Conservation (phyloP, 371 early-diverging fungal genomes). For the Chytridium lagenaria region DNA sequence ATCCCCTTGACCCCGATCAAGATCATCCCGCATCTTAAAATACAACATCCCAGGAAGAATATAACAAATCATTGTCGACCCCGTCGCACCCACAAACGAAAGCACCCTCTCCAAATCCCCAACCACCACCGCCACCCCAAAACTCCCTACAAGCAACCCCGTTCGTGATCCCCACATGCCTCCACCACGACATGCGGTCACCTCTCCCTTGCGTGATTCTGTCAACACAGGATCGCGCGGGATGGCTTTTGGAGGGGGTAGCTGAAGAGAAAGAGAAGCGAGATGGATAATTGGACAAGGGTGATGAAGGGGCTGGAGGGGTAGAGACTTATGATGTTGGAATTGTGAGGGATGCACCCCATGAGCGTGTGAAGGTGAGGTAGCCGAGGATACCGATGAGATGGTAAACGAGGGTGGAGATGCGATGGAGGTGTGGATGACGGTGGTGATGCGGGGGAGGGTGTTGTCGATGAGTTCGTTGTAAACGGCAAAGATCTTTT, state of each 20-base stretch:
- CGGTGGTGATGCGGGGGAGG: conserved; percentile 63
- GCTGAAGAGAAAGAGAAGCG: conserved; percentile 89
- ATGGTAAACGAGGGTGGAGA: conserved; percentile 85
- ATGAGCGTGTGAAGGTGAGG: conserved; percentile 86
- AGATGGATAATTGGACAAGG: conserved; percentile 87
- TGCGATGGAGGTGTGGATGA: conserved; percentile 77
- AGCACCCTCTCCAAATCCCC: conserved; percentile 79
- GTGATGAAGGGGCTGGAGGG: conserved; percentile 76
- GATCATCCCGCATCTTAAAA: conserved; percentile 67
- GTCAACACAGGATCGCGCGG: conserved; percentile 91
- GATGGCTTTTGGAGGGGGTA: conserved; percentile 98
- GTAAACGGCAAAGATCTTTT: conserved; percentile 86
- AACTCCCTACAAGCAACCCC: conserved; percentile 72
- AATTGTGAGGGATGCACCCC: conserved; percentile 78
- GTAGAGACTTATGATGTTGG: conserved; percentile 88
- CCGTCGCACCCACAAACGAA: conserved; percentile 97
- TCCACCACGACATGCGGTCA: conserved; percentile 21
- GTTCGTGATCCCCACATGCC: conserved; percentile 73
- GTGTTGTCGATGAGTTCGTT: conserved; percentile 91
- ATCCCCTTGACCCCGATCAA: too few species aligned
- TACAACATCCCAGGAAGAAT: conserved; percentile 97
- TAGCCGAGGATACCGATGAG: conserved; percentile 93
- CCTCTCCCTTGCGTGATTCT: conserved; percentile 66
- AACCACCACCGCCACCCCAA: conserved; percentile 77
- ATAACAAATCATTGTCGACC: conserved; percentile 96